A percentile compares a stretch with the other conserved stretches of the same genome.
Evolutionary conservation across 257 asterid species (phyloP).

Genomic region (Salvia miltiorrhiza): DNA sequence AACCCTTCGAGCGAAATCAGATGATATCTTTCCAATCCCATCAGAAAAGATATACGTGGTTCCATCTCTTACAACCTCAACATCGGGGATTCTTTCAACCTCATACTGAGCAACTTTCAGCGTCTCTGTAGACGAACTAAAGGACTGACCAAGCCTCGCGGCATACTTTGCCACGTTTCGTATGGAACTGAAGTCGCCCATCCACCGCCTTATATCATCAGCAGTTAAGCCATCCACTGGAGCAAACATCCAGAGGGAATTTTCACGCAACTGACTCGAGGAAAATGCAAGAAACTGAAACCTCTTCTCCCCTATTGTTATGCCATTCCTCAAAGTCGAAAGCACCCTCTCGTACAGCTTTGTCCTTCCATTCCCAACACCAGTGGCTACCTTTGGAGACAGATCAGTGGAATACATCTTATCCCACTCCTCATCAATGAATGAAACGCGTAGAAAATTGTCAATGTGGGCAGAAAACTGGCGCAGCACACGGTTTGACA

Average conservation of each 20-base stretch:
- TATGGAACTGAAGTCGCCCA: conserved; percentile 73
- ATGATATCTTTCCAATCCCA: conserved; percentile 89
- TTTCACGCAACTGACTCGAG: conserved; percentile 82
- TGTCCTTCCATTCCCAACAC: too few relatives aligned
- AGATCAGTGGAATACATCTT: conserved; percentile 64
- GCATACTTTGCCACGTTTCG: conserved; percentile 87
- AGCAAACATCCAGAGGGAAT: conserved; percentile 94
- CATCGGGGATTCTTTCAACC: conserved; percentile 48
- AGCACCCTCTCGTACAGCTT: conserved; percentile 60
- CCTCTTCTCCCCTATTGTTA: conserved; percentile 61
- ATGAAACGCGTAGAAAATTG: conserved; percentile 88
- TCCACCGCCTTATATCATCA: conserved; percentile 64
- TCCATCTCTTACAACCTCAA: conserved; percentile 19
- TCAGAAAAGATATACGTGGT: conserved; percentile 62
- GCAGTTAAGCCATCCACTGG: conserved; percentile 41
- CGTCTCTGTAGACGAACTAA: conserved; percentile 82
- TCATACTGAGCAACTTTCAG: conserved; percentile 49
- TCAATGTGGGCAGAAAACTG: conserved; percentile 45
- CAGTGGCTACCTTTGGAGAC: conserved; percentile 31
- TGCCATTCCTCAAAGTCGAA: conserved; percentile 55
- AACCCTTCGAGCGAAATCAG: conserved; percentile 60
- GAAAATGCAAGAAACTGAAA: conserved; percentile 93
- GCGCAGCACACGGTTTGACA: conserved; percentile 83
- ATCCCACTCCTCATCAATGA: conserved; percentile 86
- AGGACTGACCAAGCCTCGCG: conserved; percentile 96